Conservation (phyloP, 1,284 basidiomycete genomes). For the Dichomitus squalens region DNA sequence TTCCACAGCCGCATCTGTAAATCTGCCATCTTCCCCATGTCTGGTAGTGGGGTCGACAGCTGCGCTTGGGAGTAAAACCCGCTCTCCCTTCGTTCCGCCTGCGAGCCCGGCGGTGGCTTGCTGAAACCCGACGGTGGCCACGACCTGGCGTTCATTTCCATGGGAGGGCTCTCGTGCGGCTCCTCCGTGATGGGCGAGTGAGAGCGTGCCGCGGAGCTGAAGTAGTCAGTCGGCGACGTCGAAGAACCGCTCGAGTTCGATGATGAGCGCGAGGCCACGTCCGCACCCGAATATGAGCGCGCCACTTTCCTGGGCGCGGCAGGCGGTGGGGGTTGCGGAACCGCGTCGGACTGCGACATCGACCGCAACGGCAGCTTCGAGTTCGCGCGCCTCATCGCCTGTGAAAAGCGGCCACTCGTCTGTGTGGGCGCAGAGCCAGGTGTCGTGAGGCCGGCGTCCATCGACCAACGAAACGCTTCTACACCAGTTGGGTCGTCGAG, state of each 20-base stretch:
- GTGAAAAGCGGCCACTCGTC: neutral
- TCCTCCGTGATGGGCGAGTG: slow-evolving; percentile 24
- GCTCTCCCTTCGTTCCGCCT: slow-evolving; percentile 6
- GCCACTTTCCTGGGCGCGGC: slow-evolving; percentile 5
- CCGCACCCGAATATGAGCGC: slow-evolving; percentile 15
- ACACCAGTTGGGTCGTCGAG: slow-evolving; percentile 63
- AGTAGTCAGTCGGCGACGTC: slow-evolving; percentile 19
- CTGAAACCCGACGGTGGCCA: slow-evolving; percentile 17
- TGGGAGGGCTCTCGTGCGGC: slow-evolving; percentile 19
- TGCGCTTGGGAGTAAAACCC: slow-evolving; percentile 10
- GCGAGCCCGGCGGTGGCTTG: slow-evolving; percentile 8
- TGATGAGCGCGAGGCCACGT: neutral
- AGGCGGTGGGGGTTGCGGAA: slow-evolving; percentile 3
- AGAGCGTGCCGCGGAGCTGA: slow-evolving; percentile 14
- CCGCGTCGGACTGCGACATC: slow-evolving; percentile 19
- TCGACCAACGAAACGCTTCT: slow-evolving; percentile 27
- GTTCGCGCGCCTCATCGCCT: neutral
- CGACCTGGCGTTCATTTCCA: slow-evolving; percentile 5
- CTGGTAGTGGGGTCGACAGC: slow-evolving; percentile 36
- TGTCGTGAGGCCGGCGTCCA: neutral
- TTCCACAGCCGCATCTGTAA: slow-evolving; percentile 63
- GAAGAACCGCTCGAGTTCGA: slow-evolving; percentile 9
- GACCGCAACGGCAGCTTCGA: slow-evolving; percentile 12
- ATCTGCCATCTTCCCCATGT: slow-evolving; percentile 57
- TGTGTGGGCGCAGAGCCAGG: slow-evolving; percentile 3